Evolutionary conservation across 2,329 filamentous ascomycete genomes (phyloP).

Genomic region (Pestalotiopsis sp.): DNA sequence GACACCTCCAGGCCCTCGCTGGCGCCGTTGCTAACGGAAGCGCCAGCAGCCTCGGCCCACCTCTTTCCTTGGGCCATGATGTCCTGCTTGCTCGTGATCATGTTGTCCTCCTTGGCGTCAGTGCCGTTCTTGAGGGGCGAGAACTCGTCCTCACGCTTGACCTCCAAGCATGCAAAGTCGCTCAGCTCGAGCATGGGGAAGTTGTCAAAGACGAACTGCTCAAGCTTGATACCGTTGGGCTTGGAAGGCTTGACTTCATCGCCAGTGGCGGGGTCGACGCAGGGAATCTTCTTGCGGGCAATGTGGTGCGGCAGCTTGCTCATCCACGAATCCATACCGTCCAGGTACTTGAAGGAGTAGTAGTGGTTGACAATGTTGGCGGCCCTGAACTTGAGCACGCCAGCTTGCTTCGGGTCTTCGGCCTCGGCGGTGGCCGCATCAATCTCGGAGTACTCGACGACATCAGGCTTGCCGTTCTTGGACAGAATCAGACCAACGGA

Average conservation of each 20-base stretch:
- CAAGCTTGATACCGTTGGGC: conserved; percentile 97
- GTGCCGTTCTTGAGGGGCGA: conserved; percentile 86
- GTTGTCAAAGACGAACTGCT: conserved; percentile 99
- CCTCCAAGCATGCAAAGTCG: conserved; percentile 95
- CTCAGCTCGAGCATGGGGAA: conserved; percentile 85
- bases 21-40: conserved; percentile 56
- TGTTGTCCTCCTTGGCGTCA: conserved; percentile 71
- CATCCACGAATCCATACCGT: conserved; percentile 84
- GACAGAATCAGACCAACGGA: conserved; percentile 91
- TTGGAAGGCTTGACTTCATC: conserved; percentile 87
- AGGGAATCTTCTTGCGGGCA: conserved; percentile 97
- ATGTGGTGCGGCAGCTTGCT: conserved; percentile 92
- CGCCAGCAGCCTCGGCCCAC: conserved; percentile 82
- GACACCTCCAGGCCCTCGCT: conserved; percentile 84
- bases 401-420: conserved; percentile 76
- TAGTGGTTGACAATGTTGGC: conserved; percentile 99
- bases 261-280: conserved; percentile 74
- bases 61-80: conserved; percentile 88
- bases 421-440: conserved; percentile 87
- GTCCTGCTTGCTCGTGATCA: conserved; percentile 87
- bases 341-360: conserved; percentile 92
- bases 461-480: conserved; percentile 95
- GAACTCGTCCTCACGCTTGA: conserved; percentile 96
- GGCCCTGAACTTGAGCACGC: conserved; percentile 90
- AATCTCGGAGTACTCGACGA: conserved; percentile 99